Evolutionary conservation across 495 filamentous ascomycete species (phyloP).

Genomic region (Annulohypoxylon bovei): DNA sequence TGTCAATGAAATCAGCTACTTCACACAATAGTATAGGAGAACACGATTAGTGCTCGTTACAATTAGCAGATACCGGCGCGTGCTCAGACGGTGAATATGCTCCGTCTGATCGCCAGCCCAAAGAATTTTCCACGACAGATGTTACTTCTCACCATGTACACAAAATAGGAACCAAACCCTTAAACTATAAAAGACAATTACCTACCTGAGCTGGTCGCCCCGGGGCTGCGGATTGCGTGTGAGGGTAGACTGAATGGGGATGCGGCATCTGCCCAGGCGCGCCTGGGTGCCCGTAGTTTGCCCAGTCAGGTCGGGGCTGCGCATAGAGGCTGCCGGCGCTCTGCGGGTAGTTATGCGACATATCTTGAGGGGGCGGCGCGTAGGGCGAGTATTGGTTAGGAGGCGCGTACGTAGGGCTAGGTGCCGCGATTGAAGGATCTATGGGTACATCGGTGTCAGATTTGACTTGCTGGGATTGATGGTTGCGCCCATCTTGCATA

Average conservation of each 20-base stretch:
- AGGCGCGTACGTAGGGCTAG: constrained; percentile 89
- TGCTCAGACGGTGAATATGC: background rate
- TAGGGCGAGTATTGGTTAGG: constrained; percentile 83
- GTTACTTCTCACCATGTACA: background rate
- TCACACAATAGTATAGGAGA: constrained; percentile 23
- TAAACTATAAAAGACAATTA: constrained; percentile 39
- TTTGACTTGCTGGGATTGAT: constrained; percentile 76
- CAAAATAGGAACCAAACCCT: background rate
- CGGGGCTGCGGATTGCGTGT: constrained; percentile 63
- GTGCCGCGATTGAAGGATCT: constrained; percentile 96
- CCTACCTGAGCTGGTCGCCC: constrained; percentile 78
- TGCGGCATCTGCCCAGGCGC: constrained; percentile 59
- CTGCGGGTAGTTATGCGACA: constrained; percentile 75
- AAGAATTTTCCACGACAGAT: background rate
- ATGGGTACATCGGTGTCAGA: constrained; percentile 97
- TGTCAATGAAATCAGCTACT: constrained; percentile 50
- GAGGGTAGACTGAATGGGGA: constrained; percentile 60
- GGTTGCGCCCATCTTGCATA: constrained; percentile 77
- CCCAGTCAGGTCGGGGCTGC: constrained; percentile 81
- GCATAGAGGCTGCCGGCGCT: constrained; percentile 67
- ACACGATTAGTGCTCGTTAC: background rate
- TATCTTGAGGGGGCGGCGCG: constrained; percentile 80
- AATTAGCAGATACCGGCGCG: constrained; percentile 5
- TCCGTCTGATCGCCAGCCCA: background rate
- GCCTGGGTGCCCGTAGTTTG: constrained; percentile 73